A percentile compares a stretch with the other conserved stretches of the same genome.
These are phyloP conservation scores for Willaertia magna DNA, from an alignment of 208 protist genomes.

Conservation along the genomic window DNA sequence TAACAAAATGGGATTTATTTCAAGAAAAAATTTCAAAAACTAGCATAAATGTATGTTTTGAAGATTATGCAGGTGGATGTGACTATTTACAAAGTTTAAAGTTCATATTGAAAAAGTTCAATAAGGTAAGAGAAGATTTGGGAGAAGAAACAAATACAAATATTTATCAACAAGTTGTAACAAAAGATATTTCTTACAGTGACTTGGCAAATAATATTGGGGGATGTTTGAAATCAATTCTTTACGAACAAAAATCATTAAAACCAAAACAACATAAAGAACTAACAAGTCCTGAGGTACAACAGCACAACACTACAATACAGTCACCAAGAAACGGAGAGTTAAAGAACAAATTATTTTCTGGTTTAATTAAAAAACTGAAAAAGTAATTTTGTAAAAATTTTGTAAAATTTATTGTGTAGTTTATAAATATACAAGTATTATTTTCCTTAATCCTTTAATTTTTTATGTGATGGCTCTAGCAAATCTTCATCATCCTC, in stretches of 20 bases:
- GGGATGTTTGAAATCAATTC: background rate
- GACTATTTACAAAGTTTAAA: background rate
- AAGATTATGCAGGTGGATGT: background rate
- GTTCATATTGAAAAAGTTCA: background rate
- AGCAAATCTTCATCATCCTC: too few relatives aligned
- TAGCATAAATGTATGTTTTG: background rate
- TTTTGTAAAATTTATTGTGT: too few relatives aligned
- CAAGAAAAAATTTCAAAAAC: background rate
- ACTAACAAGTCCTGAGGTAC: too few relatives aligned
- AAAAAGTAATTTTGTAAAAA: too few relatives aligned
- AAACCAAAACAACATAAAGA: too few relatives aligned
- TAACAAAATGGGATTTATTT: background rate
- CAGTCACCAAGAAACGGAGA: too few relatives aligned
- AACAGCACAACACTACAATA: too few relatives aligned
- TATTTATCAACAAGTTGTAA: background rate
- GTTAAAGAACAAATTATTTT: too few relatives aligned
- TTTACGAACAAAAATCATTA: background rate
- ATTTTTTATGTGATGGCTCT: too few relatives aligned
- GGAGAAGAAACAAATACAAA: background rate
- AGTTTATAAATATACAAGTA: too few relatives aligned
- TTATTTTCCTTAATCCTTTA: too few relatives aligned
- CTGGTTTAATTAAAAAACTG: too few relatives aligned
- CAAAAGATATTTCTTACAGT: background rate
- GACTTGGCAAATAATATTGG: background rate
- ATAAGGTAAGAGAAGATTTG: background rate